These are phyloP conservation scores for Caloboletus inedulis DNA, from an alignment of 1,284 basidiomycete genomes.

Conservation along the genomic window DNA sequence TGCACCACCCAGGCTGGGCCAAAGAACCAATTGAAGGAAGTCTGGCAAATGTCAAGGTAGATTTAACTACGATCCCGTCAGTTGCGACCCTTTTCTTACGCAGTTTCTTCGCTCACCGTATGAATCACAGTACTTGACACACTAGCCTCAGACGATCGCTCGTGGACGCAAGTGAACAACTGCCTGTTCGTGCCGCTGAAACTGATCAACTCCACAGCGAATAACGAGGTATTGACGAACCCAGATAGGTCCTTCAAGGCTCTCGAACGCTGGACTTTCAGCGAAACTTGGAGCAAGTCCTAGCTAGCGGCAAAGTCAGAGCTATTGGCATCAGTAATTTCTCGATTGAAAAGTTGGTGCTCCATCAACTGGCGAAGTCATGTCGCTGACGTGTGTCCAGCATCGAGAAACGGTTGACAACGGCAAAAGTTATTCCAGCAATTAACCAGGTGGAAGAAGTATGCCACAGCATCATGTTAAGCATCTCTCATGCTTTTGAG, in stretches of 20 bases:
- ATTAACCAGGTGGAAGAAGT: constrained; percentile 41
- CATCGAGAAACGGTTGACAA: constrained; percentile 31
- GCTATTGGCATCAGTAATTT: constrained; percentile 38
- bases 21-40: constrained; percentile 4
- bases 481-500: constrained; percentile 28
- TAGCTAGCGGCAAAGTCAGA: constrained; percentile 40
- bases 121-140: background rate
- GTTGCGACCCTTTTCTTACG: background rate
- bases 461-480: background rate
- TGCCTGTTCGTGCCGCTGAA: background rate
- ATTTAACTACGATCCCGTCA: constrained; percentile 8
- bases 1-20: background rate
- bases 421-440: constrained; percentile 39
- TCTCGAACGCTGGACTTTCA: constrained; percentile 21
- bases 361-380: background rate
- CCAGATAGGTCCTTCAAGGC: background rate
- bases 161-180: background rate
- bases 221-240: background rate
- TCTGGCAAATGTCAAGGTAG: constrained; percentile 2
- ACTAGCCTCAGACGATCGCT: constrained; percentile 6
- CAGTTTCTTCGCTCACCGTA: background rate
- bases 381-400: background rate
- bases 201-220: background rate
- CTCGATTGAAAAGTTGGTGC: constrained; percentile 16
- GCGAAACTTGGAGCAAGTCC: constrained; percentile 42